These are phyloP conservation scores for Lanzia echinophila DNA, from an alignment of 2,329 filamentous ascomycete species.

Conservation along the genomic window DNA sequence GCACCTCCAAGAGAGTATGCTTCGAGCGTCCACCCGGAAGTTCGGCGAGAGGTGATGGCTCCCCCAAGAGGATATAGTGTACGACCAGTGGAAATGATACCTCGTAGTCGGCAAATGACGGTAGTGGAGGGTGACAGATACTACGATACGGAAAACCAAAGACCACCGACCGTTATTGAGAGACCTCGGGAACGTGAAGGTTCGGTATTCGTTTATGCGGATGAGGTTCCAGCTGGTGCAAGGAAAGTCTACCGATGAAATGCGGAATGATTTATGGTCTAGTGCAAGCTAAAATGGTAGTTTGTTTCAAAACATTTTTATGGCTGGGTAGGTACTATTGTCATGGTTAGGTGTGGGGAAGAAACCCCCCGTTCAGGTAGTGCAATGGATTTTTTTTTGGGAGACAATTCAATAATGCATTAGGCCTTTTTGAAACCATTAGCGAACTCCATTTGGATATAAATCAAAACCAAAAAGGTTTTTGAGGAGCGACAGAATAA, in stretches of 20 bases:
- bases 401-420: background rate
- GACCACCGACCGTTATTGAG: conserved; percentile 26
- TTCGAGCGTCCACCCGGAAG: conserved; percentile 33
- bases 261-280: background rate
- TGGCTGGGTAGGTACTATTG: background rate
- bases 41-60: conserved; percentile 19
- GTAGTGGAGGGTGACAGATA: conserved; percentile 22
- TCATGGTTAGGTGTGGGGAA: background rate
- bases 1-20: conserved; percentile 28
- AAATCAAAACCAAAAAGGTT: background rate
- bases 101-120: conserved; percentile 21
- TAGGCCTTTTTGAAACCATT: background rate
- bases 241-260: conserved; percentile 26
- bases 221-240: conserved; percentile 22
- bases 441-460: conserved; percentile 4
- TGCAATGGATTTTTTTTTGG: background rate
- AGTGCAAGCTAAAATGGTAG: background rate
- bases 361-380: background rate
- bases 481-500: background rate
- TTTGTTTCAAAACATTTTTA: background rate
- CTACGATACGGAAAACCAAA: conserved; percentile 21
- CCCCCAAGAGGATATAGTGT: conserved; percentile 28
- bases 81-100: conserved; percentile 20
- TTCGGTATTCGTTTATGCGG: conserved; percentile 27
- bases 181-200: conserved; percentile 24